Conservation (phyloP, 495 filamentous ascomycete genomes). For the Cercophora samala region DNA sequence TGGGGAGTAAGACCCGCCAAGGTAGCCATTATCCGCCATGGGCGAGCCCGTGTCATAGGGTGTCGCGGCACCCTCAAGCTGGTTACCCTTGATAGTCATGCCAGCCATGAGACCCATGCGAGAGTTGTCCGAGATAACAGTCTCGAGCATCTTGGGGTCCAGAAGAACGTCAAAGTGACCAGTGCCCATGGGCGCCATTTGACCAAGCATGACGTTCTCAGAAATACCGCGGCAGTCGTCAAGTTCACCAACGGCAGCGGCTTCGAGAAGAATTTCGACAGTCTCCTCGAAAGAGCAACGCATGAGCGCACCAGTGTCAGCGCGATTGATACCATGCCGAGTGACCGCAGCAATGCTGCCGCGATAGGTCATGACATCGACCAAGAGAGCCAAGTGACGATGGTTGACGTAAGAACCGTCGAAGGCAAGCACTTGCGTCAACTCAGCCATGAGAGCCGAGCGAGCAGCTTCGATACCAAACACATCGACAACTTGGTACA, state of each 20-base stretch:
- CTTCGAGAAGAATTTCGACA: slow-evolving; percentile 94
- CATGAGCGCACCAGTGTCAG: slow-evolving; percentile 97
- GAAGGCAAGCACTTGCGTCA: slow-evolving; percentile 88
- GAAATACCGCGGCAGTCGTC: slow-evolving; percentile 98
- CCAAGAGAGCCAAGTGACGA: slow-evolving; percentile 90
- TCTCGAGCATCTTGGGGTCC: slow-evolving; percentile 92
- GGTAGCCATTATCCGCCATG: slow-evolving; percentile 68
- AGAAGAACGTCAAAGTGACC: slow-evolving; percentile 89
- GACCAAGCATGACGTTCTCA: slow-evolving; percentile 97
- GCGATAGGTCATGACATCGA: slow-evolving; percentile 96
- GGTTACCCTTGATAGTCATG: slow-evolving; percentile 67
- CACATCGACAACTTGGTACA: slow-evolving; percentile 86
- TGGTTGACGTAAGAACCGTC: slow-evolving; percentile 99
- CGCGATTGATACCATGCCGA: slow-evolving; percentile 96
- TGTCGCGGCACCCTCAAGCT: slow-evolving; percentile 81
- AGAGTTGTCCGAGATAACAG: slow-evolving; percentile 85
- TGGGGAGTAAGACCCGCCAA: slow-evolving; percentile 57
- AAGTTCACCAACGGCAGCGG: slow-evolving; percentile 87
- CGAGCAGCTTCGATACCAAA: slow-evolving; percentile 96
- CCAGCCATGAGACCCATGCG: slow-evolving; percentile 73
- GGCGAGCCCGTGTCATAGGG: slow-evolving; percentile 93
- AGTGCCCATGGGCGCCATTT: slow-evolving; percentile 93
- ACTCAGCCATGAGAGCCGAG: slow-evolving; percentile 76
- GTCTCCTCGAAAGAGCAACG: slow-evolving; percentile 99
- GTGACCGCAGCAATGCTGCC: slow-evolving; percentile 93